Evolutionary conservation across 2,329 filamentous ascomycete genomes (phyloP).

Genomic region (Fusarium haematococcum): DNA sequence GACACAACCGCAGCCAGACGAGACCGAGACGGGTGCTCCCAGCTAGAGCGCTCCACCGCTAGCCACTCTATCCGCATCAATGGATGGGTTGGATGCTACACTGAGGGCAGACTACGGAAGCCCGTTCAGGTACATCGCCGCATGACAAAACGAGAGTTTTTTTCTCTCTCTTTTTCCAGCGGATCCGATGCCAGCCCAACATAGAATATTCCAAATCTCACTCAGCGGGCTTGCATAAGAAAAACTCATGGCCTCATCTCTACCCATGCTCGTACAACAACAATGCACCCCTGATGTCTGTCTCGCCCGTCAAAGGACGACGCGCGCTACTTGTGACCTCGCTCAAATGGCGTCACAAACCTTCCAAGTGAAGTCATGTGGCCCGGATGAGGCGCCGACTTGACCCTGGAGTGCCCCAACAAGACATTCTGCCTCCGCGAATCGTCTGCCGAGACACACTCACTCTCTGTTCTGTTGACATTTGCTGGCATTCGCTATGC

Average conservation of each 20-base stretch:
- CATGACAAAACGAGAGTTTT: conserved; percentile 1
- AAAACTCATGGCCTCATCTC: conserved; percentile 3
- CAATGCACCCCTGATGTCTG: conserved; percentile 23
- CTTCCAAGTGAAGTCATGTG: conserved; percentile 45
- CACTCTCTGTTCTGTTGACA: background rate
- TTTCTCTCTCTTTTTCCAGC: background rate
- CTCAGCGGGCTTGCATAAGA: conserved; percentile 22
- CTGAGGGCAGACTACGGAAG: background rate
- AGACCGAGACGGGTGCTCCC: background rate
- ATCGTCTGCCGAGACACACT: background rate
- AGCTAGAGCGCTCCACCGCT: background rate
- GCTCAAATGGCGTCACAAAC: conserved; percentile 44
- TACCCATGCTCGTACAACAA: conserved; percentile 17
- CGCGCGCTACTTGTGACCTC: conserved; percentile 39
- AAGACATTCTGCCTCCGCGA: conserved; percentile 23
- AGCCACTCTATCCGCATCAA: conserved; percentile 13
- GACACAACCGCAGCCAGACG: conserved; percentile 27
- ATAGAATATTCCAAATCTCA: conserved; percentile 18
- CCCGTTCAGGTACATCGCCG: background rate
- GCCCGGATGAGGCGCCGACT: conserved; percentile 20
- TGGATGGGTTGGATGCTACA: background rate
- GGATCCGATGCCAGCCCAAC: conserved; percentile 1
- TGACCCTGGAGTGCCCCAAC: conserved; percentile 30
- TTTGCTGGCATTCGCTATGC: background rate
- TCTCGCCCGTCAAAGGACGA: conserved; percentile 21